A percentile compares a stretch with the other conserved stretches of the same genome.
These are phyloP conservation scores for Suillus brevipes DNA, from an alignment of 768 basidiomycete genomes.

Conservation along the genomic window DNA sequence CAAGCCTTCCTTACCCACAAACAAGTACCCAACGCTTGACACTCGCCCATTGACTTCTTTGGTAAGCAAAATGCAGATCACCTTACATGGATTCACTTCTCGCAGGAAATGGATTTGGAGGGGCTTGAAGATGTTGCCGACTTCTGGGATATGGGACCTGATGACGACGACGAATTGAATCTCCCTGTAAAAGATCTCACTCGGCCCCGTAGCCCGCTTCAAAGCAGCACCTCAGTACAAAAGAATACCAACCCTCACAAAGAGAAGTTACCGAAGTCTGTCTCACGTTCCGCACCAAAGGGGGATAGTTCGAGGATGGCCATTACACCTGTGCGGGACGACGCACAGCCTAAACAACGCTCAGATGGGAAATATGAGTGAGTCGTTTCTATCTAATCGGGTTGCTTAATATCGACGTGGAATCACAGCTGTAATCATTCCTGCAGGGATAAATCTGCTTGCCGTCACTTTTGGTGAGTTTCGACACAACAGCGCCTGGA, in stretches of 20 bases:
- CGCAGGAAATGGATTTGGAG: conserved; percentile 63
- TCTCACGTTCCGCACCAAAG: not conserved
- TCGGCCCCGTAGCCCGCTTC: conserved; percentile 17
- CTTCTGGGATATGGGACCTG: conserved; percentile 57
- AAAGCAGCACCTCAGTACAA: not conserved
- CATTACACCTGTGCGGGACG: not conserved
- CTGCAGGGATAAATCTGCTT: conserved; percentile 76
- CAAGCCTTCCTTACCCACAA: conserved; percentile 54
- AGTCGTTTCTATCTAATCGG: conserved; percentile 18
- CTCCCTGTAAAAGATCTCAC: conserved; percentile 37
- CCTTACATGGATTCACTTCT: conserved; percentile 8
- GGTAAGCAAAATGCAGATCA: conserved; percentile 36
- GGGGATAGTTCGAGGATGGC: not conserved
- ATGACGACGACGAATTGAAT: conserved; percentile 23
- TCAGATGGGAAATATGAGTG: conserved; percentile 68
- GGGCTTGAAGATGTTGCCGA: conserved; percentile 69
- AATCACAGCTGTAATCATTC: conserved; percentile 68
- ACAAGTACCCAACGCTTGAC: conserved; percentile 63
- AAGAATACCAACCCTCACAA: not conserved
- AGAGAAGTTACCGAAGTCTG: not conserved
- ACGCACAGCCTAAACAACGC: conserved; percentile 38
- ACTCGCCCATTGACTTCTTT: conserved; percentile 68
- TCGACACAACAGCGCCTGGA: conserved; percentile 6
- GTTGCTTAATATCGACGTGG: not conserved
- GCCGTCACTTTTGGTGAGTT: conserved; percentile 74